phyloP scores from a whole-genome alignment of 768 basidiomycete genomes.

The Boletus rufocinnamomeus region DNA sequence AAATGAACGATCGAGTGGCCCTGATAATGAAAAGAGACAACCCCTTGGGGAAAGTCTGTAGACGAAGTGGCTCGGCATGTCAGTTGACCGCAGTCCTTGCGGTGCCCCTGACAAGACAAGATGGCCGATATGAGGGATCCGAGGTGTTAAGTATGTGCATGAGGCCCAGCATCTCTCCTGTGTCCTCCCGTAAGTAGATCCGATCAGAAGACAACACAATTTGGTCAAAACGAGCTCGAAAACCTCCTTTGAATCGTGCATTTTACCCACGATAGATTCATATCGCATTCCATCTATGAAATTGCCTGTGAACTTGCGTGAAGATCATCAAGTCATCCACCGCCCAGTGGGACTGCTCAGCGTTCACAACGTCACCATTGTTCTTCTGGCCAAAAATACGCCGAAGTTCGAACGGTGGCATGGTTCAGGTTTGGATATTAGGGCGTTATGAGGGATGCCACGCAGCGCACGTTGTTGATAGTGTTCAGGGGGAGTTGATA shows the following conservation, averaged over 20 bases:
- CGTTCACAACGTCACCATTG: background rate
- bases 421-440: background rate
- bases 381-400: background rate
- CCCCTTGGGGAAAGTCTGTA: conserved; percentile 1
- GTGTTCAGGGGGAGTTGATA: no score
- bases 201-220: conserved; percentile 30
- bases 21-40: conserved; percentile 3
- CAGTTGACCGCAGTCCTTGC: conserved; percentile 4
- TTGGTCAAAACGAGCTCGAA: conserved; percentile 34
- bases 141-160: background rate
- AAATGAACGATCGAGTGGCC: conserved; percentile 8
- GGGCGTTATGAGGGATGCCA: background rate
- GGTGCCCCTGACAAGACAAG: background rate
- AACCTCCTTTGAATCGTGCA: conserved; percentile 3
- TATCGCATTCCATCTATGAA: conserved; percentile 29
- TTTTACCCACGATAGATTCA: conserved; percentile 27
- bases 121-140: background rate
- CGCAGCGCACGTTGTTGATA: background rate
- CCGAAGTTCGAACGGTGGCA: background rate
- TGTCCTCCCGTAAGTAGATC: conserved; percentile 12
- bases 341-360: background rate
- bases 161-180: background rate
- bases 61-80: background rate
- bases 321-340: background rate
- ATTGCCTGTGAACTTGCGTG: conserved; percentile 12